A percentile compares a stretch with the other conserved stretches of the same genome.
These are phyloP conservation scores for Buxus sempervirens DNA, from an alignment of 164 flowering plant species.

Conservation along the genomic window DNA sequence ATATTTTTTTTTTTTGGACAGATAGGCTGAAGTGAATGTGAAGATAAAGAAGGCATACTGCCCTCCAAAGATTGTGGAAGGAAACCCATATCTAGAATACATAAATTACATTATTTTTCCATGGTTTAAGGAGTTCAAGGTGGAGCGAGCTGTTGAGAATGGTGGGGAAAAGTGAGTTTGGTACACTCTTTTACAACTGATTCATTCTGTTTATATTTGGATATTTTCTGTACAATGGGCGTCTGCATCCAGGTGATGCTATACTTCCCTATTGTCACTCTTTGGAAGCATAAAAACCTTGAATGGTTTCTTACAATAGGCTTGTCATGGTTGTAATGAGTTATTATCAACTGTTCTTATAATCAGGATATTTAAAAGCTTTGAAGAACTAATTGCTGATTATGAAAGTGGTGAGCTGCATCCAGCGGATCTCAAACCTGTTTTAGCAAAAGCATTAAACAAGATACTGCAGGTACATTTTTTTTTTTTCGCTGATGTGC, in stretches of 20 bases:
- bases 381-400: slow-evolving; percentile 64
- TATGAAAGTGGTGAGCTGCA: slow-evolving; percentile 68
- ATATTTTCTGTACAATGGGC: background rate
- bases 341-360: background rate
- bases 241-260: too few species aligned
- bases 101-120: slow-evolving; percentile 56
- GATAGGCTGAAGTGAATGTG: slow-evolving; percentile 77
- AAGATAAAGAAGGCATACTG: slow-evolving; percentile 96
- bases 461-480: slow-evolving; percentile 67
- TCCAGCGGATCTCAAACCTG: slow-evolving; percentile 86
- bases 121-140: slow-evolving; percentile 58
- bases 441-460: slow-evolving; percentile 74
- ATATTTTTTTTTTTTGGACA: slow-evolving; percentile 12
- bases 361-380: slow-evolving; percentile 54
- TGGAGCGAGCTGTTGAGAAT: slow-evolving; percentile 44
- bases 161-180: slow-evolving; percentile 48
- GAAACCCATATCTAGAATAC: slow-evolving; percentile 73
- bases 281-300: background rate
- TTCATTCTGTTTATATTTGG: background rate
- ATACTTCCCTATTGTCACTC: background rate
- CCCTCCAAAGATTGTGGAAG: slow-evolving; percentile 60
- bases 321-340: background rate
- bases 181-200: background rate
- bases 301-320: too few species aligned
- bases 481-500: background rate